These are phyloP conservation scores for Blastobotrys parvus DNA, from an alignment of 805 yeast genomes.

Conservation along the genomic window DNA sequence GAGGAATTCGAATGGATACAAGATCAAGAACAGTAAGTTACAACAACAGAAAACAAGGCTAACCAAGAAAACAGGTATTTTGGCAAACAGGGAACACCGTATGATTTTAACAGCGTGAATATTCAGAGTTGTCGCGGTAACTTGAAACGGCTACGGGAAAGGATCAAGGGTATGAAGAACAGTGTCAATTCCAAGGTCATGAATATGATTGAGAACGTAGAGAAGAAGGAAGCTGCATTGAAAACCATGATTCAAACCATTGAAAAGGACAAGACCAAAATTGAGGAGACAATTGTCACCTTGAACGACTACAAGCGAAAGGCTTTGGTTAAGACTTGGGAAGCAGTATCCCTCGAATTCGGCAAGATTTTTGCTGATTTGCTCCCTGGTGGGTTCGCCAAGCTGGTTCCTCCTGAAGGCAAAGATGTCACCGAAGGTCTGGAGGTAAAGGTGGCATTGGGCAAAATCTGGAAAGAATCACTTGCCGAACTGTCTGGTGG, in stretches of 20 bases:
- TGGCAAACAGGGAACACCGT: slow-evolving; percentile 28
- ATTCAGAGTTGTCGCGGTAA: slow-evolving; percentile 54
- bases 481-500: slow-evolving; percentile 95
- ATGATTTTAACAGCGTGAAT: slow-evolving; percentile 31
- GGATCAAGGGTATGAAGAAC: slow-evolving; percentile 61
- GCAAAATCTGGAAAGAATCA: slow-evolving; percentile 92
- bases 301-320: slow-evolving; percentile 79
- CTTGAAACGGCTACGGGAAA: slow-evolving; percentile 46
- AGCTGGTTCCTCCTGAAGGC: slow-evolving; percentile 73
- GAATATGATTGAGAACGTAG: slow-evolving; percentile 88
- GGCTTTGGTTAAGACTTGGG: slow-evolving; percentile 76
- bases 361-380: slow-evolving; percentile 85
- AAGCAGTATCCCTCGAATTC: slow-evolving; percentile 79
- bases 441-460: slow-evolving; percentile 82
- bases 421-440: slow-evolving; percentile 82
- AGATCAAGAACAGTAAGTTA: slow-evolving; percentile 41
- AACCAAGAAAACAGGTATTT: slow-evolving; percentile 15
- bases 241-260: slow-evolving; percentile 77
- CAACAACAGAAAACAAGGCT: not conserved
- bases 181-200: slow-evolving; percentile 79
- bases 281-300: slow-evolving; percentile 76
- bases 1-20: slow-evolving; percentile 63
- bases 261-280: slow-evolving; percentile 81
- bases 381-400: slow-evolving; percentile 83
- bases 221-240: slow-evolving; percentile 72